Evolutionary conservation across 106 monocot genomes (phyloP), one percentile per base, ranked within the genome.

Genomic region (Acorus gramineus): DNA sequence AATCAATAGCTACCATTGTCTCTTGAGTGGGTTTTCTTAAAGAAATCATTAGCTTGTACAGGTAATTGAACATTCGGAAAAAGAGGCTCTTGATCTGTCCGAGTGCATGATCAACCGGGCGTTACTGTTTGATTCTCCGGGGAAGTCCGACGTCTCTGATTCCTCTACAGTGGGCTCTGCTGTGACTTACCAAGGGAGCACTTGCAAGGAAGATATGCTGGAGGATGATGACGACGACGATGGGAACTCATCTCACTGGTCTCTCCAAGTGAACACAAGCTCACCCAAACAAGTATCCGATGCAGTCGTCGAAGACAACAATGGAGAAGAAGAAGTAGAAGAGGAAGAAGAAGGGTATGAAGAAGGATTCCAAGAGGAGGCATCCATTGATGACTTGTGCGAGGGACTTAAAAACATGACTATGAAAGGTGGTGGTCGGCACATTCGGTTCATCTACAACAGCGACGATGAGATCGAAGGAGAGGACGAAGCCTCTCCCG

Each of bases 101-200:
- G 74, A 77, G n/a, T 82, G 82, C 63, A 28, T 69, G 59, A 73
- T 94, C 53, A 91, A 81, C 72, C 63, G 92, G 42, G 87, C 85
- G 4, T 59, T 98, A 72, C 77, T 77, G 42, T 98, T 98, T 52
- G 98, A 98, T 51, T 87, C 96, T 0, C 82, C 90, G 2, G 79
- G 66, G 48, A 88, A 96, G 70, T 74, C 80, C 1, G 80, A 81
- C 49, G 14, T 58, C 51, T 75, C 71, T 45, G 47, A 55, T 13
- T 57, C 55, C 50, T 67, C 69, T 13, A 3, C 64, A 1, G 45
- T 42, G 44, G 73, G 55, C 42, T 86, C 90, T 2, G 63, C 75
- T 2, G 46, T 77, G 50, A 76, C 78, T 5, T 77, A 65, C 72
- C 78, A 85, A 62, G 78, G 67, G 8, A 81, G 71, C 60, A 51